Conservation (phyloP, 1,139 yeast species). For the Sugiyamaella japonica region DNA sequence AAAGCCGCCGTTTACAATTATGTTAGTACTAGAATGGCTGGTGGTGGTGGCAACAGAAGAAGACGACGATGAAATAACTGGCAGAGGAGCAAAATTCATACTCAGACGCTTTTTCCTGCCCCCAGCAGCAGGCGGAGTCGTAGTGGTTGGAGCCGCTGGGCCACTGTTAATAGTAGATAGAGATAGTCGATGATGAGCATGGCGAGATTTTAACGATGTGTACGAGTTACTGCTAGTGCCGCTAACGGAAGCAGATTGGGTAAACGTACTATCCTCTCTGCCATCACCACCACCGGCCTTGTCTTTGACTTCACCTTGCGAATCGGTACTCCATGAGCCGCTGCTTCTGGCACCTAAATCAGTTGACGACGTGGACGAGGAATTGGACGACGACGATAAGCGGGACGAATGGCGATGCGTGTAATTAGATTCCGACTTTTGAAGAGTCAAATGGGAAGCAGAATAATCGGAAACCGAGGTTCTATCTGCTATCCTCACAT, state of each 20-base stretch:
- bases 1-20: not conserved
- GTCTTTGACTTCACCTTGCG: not conserved
- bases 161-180: slow-evolving; percentile 1
- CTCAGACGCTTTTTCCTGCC: slow-evolving; percentile 33
- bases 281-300: not conserved
- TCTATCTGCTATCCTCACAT: not conserved
- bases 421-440: not conserved
- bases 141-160: not conserved
- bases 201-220: slow-evolving; percentile 5
- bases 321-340: slow-evolving; percentile 11
- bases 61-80: slow-evolving; percentile 26
- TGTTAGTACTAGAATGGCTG: not conserved
- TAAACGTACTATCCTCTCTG: not conserved
- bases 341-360: slow-evolving; percentile 1
- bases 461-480: not conserved
- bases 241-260: not conserved
- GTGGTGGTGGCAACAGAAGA: slow-evolving; percentile 2
- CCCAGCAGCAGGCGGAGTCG: slow-evolving; percentile 21
- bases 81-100: slow-evolving; percentile 34
- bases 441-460: not conserved
- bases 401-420: slow-evolving; percentile 1
- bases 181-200: slow-evolving; percentile 12
- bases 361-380: slow-evolving; percentile 3
- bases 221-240: not conserved
- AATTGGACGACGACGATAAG: slow-evolving; percentile 8